phyloP scores from a whole-genome alignment of 371 early-diverging fungal species.

The Enteropsectra breve region DNA sequence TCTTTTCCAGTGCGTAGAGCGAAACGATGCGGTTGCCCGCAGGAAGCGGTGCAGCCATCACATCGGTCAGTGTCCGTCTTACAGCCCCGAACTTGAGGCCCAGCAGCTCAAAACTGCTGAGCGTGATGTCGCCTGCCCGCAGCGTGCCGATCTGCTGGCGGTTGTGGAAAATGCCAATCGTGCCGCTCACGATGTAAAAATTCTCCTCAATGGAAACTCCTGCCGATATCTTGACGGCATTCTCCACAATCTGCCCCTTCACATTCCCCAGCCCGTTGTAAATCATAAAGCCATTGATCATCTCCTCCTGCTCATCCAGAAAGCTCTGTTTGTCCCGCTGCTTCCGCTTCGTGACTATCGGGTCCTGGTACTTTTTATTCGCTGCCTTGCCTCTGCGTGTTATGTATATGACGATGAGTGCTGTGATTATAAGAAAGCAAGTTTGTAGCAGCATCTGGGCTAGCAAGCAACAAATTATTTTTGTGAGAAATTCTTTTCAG shows the following conservation, averaged over 20 bases:
- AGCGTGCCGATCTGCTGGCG: background rate
- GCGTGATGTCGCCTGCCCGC: background rate
- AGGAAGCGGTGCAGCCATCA: background rate
- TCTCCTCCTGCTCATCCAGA: background rate
- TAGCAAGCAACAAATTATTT: too few species aligned
- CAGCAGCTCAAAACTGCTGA: conserved; percentile 3
- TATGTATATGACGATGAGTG: too few species aligned
- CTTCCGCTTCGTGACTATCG: background rate
- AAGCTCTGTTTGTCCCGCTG: background rate
- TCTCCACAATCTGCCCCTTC: too few species aligned
- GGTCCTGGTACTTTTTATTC: background rate
- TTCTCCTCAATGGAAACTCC: background rate
- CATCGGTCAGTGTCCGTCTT: background rate
- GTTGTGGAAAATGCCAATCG: background rate
- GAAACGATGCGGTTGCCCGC: background rate
- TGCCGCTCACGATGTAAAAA: conserved; percentile 3
- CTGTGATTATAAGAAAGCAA: too few species aligned
- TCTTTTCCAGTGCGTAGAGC: background rate
- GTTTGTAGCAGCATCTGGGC: too few species aligned
- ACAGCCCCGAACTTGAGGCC: background rate
- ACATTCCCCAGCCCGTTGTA: background rate
- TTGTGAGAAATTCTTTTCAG: too few species aligned
- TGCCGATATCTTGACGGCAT: background rate
- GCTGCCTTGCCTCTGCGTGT: too few species aligned
- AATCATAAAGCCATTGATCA: conserved; percentile 4